Evolutionary conservation across 441 rosid genomes (phyloP), one percentile per base, ranked within the genome.

Genomic region (Adansonia grandidieri): DNA sequence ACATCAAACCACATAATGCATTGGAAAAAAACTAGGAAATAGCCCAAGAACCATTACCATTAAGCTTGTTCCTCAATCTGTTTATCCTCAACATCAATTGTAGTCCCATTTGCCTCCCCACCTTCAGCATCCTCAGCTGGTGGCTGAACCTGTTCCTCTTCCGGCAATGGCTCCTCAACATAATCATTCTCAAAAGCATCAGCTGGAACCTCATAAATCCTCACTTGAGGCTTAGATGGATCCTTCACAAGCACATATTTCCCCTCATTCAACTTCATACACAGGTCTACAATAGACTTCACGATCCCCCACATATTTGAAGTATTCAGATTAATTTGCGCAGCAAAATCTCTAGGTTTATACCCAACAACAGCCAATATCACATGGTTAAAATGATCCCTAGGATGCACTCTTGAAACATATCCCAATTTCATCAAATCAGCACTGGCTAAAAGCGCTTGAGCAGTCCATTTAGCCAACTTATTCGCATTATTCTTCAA

Each of bases 151-250:
- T 96, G 97, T 82, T 96, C 99, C 0, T 96, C 99, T 86, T 93
- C 97, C 4, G 97, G 97, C 84, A 96, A 81, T 1, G 99, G 97
- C 80, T 96, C 97, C 82, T 93, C 98, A 71, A 91, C 97, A 45
- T 93, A 96, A 81, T 93, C 98, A 84, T 93, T 95, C 89, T 95
- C 98, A 47, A 93, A 95, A 4, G 98, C 98, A 88, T 96, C 98
- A 5, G 89, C 83, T 0, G 97, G 97, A 87, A 96, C 98, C 89
- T 96, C 97, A 69, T 92, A 93, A 61, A 93, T 93, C 84, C 97
- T 90, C 57, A 96, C 97, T 77, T 91, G 97, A 7, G 99, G 99
- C 85, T 92, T 93, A 13, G 97, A 85, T 3, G 98, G 98, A 80
- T 93, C 99, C 86, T 95, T 93, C 32, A 93, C 97, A 56, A 95